Base-by-base conservation (phyloP, 2,329 filamentous ascomycete genomes). In the Claviceps pusilla region DNA sequence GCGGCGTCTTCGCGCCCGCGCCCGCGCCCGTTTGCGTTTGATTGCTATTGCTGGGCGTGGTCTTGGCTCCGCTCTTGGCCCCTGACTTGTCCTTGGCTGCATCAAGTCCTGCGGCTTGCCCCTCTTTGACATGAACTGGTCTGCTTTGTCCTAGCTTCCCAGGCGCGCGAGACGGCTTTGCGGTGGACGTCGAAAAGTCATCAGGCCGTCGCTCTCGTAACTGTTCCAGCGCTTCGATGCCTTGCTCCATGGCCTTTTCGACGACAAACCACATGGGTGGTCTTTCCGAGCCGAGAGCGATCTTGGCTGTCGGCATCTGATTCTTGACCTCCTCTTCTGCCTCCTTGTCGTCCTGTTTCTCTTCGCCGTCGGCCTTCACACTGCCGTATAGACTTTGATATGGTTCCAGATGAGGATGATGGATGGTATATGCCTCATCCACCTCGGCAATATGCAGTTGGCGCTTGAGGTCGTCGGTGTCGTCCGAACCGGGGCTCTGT, bases 391-490 rank as follows among this genome's bases (percentile, higher is more conserved):
- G 65, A 60, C 79, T 81, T 59, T 86, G 75, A 67, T 93, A 93
- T 28, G 76, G 73, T 66, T 87, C 81, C 61, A 83, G 73, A 48
- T 86, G 78, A 1, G 87, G 87, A 58, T 80, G 86, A 67, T 83
- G 85, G 53, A 80, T 76, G 1, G 86, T 80, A 64, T 93, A 93
- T 61, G 87, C 82, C 58, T 86, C 72, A 63, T 91, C 87, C 12
- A 90, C 79, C 63, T 89, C 78, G 31, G 81, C 80, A 29, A 80
- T 73, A 64, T 87, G 83, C n/a, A 87, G 71, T 56, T 82, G 74
- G 7, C 67, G 67, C 60, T 78, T 71, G 50, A 87, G 66, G 54
- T 67, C 67, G 51, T 75, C 71, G 41, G 70, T 69, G 59, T 82
- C 78, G 50, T 76, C 73, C 1, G 73, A 66, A 41, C 77, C 75